Evolutionary conservation across 306 rosid genomes (phyloP), one percentile per base, ranked within the genome.

Genomic region (Rosa lucieae): DNA sequence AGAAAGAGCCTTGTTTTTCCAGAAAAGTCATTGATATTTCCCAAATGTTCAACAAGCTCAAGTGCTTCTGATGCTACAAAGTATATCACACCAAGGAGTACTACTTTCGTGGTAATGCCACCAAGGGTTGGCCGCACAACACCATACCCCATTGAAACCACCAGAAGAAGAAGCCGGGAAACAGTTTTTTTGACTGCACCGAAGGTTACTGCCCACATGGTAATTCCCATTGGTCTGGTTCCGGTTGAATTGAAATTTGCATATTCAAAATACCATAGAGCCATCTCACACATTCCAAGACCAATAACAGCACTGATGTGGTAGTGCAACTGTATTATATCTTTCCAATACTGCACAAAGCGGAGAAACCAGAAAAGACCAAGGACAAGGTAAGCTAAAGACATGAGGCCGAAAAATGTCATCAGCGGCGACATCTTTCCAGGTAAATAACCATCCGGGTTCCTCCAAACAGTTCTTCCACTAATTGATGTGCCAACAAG

Each of bases 281-380:
- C 91, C 96, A 91, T 91, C 81, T 91, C 96, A 84, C 91, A 89
- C 96, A 89, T 89, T 56, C 96, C 96, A 21, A 91, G 93, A 42
- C 91, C 91, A 83, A 91, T 89, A 23, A 87, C 93, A 32, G 93
- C 87, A 79, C 93, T 91, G 55, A 91, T 86, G 82, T 89, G 93
- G 82, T 87, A 91, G 82, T 91, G 96, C 85, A 91, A 74, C 40
- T 89, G 93, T 42, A 89, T 91, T 77, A 87, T 86, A 72, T 87
- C 89, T 80, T 89, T 91, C 96, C 96, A 89, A 47, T 87, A 86
- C 61, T 72, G 87, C 9, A 87, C 85, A 83, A 91, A 89, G 82
- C 89, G 80, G 67, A 91, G 87, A 82, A 91, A 91, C 96, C 96
- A 91, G 56, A 87, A 32, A 23, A 91, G 86, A 23, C 96, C 96